Base-by-base conservation (phyloP, 306 rosid genomes). In the Ormosia semicastrata region DNA sequence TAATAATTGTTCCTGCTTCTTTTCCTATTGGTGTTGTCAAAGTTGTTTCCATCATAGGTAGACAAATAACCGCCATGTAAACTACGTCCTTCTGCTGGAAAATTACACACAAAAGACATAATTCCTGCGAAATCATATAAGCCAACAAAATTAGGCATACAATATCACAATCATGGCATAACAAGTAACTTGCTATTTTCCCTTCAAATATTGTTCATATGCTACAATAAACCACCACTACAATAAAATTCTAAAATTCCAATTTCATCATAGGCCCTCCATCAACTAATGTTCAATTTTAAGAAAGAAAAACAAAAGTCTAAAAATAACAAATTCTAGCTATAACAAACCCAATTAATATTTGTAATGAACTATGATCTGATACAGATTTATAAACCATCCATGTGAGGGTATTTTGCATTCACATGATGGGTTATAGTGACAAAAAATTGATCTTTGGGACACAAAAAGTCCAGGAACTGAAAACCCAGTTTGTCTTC, bases 101-200 rank as follows among this genome's bases (percentile, higher is more conserved):
- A 85, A 85, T 90, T 89, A 71, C 87, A 88, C 46, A 66, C 63
- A 80, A 80, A 87, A 60, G 98, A 79, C 99, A 95, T 95, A 46
- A 49, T 70, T 85, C 90, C 98, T 93, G 90, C 78, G 41, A 80
- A 62, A 47, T 58, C 71, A 44, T 1, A 68, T 17, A 8, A 62
- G 11, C 32, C 62, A 63, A 12, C 57, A 75, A 52, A 86, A 52
- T 67, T 37, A 76, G 62, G 34, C 64, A 76, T 14, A 8, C 43
- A 69, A 74, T 49, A 24, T 24, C 24, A 34, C 18, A 66, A 32
- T 32, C 70, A 71, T 8, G 24, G 24, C 24, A 24, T 4, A 37
- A 73, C 17, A 54, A 47, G 34, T 2, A 34, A 29, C 9, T 29
- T 0, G 62, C 40, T 44, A 49, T 33, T 40, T 68, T 34, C 37